A percentile compares a stretch with the other conserved stretches of the same genome.
phyloP scores from a whole-genome alignment of 371 early-diverging fungal species.

The Scutellospora calospora region DNA sequence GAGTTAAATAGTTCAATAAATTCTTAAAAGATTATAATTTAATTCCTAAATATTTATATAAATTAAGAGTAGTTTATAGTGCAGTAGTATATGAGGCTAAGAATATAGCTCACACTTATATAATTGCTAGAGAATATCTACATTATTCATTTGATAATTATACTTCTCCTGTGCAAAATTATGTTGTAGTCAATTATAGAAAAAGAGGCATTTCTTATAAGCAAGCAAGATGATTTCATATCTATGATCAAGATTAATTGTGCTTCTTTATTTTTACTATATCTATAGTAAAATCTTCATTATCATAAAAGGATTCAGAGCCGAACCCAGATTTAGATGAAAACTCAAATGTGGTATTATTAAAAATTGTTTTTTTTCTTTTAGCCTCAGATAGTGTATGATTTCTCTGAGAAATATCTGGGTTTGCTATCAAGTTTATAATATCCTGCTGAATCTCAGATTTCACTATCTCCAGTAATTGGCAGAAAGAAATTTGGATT shows the following conservation, averaged over 20 bases:
- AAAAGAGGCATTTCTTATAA: neutral
- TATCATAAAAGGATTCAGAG: constrained; percentile 34
- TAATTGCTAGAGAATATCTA: neutral
- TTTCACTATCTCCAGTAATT: constrained; percentile 41
- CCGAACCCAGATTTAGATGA: constrained; percentile 14
- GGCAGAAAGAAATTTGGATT: constrained; percentile 30
- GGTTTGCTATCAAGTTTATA: too few species aligned
- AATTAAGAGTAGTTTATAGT: constrained; percentile 33
- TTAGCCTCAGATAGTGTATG: neutral
- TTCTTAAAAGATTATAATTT: constrained; percentile 40
- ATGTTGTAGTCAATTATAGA: constrained; percentile 27
- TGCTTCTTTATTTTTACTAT: constrained; percentile 28
- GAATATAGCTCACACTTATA: neutral
- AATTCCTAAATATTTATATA: constrained; percentile 28
- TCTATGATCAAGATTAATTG: constrained; percentile 33
- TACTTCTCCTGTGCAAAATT: constrained; percentile 3
- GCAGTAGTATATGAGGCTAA: too few species aligned
- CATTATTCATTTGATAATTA: neutral
- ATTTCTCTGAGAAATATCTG: constrained; percentile 1
- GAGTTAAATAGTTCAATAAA: constrained; percentile 37
- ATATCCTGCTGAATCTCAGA: too few species aligned
- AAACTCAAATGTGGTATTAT: constrained; percentile 2
- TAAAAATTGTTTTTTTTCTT: constrained; percentile 15
- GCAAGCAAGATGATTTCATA: constrained; percentile 12
- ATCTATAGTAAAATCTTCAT: neutral